Base-by-base conservation (phyloP, 2,329 filamentous ascomycete genomes). In the Trichoderma aggressivum region DNA sequence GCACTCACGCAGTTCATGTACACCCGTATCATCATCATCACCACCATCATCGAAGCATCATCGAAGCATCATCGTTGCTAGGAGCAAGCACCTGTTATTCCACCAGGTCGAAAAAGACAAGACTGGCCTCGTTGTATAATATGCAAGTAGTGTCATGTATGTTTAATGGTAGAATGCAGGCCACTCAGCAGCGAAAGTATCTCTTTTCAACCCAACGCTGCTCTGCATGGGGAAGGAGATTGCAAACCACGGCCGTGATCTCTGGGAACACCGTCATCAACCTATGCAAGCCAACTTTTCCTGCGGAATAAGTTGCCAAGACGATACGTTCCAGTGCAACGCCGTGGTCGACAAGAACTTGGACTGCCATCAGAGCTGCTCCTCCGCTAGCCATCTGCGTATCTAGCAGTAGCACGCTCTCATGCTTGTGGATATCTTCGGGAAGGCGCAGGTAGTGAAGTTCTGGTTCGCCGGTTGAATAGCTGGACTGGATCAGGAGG, bases 331-430 rank as follows among this genome's bases (percentile, higher is more conserved):
- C 88, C 78, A 96, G 91, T 7, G 89, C 84, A 7, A 98, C 94
- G 12, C 96, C 96, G 78, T 98, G 94, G 80, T 99, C 96, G 18
- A 97, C 90, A 67, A 99, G 84, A n/a, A 98, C 93, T 78, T 96
- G 92, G 55, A 98, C 94, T 1, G 96, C 94, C 96, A 99, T 99
- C 71, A 99, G 84, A 1, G 89, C 89, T 18, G 89, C 88, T 43
- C 94, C 95, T 56, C 96, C 96, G 73, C 91, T 94, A 30, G 93
- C 94, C 92, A 98, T 98, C 79, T 99, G 96, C 16, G 94, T 91
- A 80, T 98, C 96, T 24, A 98, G 84, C 8, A 99, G 85, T 72
- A 99, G 84, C 21, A 99, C 94, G 63, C 91, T 91, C 74, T 93
- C 90, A 78, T 97, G 92, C 55, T 87, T 81, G 72, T 87, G 83